These are phyloP conservation scores for Entrophospora sp. DNA, from an alignment of 192 early-diverging fungal genomes.

Conservation along the genomic window DNA sequence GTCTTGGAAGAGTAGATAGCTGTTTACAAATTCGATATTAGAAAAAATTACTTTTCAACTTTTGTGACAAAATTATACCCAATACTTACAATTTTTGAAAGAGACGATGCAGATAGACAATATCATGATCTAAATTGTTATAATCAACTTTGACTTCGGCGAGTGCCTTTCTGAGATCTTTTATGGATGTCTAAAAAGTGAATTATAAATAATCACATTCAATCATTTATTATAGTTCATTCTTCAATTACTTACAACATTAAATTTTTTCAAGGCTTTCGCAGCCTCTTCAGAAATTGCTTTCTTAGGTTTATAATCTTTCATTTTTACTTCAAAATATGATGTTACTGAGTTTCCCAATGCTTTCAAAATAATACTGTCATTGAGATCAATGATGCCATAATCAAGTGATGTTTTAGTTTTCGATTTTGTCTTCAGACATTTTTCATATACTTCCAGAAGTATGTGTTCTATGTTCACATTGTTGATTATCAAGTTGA, in stretches of 20 bases:
- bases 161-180: constrained; percentile 15
- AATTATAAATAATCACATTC: constrained; percentile 7
- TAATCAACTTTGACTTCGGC: constrained; percentile 15
- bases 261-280: constrained; percentile 11
- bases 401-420: constrained; percentile 12
- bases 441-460: constrained; percentile 12
- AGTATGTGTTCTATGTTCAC: constrained; percentile 9
- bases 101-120: constrained; percentile 8
- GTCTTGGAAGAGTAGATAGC: constrained; percentile 3
- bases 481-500: constrained; percentile 9
- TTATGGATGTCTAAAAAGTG: constrained; percentile 12
- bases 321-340: constrained; percentile 12
- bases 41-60: constrained; percentile 3
- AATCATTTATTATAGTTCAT: constrained; percentile 5
- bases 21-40: constrained; percentile 13
- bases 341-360: not conserved
- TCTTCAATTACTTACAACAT: constrained; percentile 20
- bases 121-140: constrained; percentile 15
- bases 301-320: constrained; percentile 16
- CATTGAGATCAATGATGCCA: constrained; percentile 16
- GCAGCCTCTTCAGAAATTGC: not conserved
- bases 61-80: not conserved
- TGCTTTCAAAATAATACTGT: constrained; percentile 6
- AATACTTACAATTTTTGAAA: constrained; percentile 21
- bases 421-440: constrained; percentile 6